Percentiles rank a stretch among this genome's conserved stretches.
Conservation (phyloP, 352 stramenopile species). For the Pythium apleroticum region DNA sequence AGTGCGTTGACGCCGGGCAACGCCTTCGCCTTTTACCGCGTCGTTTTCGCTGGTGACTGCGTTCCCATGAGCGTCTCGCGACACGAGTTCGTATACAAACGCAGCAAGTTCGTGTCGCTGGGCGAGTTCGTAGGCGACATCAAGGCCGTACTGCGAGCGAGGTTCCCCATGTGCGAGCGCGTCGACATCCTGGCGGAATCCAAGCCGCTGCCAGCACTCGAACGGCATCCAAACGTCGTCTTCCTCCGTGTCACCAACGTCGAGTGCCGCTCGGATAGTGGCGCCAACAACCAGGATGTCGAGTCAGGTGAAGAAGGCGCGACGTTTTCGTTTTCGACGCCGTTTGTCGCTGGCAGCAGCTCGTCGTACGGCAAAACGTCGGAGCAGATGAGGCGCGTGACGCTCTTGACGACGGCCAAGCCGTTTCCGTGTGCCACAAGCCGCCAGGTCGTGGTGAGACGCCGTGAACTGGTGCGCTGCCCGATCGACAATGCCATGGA, state of each 20-base stretch:
- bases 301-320: background rate
- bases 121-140: constrained; percentile 68
- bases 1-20: background rate
- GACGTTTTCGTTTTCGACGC: constrained; percentile 51
- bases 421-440: constrained; percentile 54
- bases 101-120: constrained; percentile 62
- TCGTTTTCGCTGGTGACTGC: constrained; percentile 51
- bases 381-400: constrained; percentile 76
- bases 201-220: constrained; percentile 37
- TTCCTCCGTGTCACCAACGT: constrained; percentile 54
- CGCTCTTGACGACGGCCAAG: constrained; percentile 38
- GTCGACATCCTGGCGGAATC: constrained; percentile 58
- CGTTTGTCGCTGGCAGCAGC: constrained; percentile 42
- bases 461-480: constrained; percentile 50
- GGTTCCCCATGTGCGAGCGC: constrained; percentile 54
- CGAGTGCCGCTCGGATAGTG: background rate
- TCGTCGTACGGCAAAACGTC: constrained; percentile 62
- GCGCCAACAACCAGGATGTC: background rate
- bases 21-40: constrained; percentile 53
- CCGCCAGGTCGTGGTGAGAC: constrained; percentile 40
- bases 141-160: constrained; percentile 50
- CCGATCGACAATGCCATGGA: constrained; percentile 79
- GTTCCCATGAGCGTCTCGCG: constrained; percentile 41
- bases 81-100: constrained; percentile 76
- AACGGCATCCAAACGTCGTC: constrained; percentile 57